Evolutionary conservation across 1,284 basidiomycete genomes (phyloP).

Genomic region (Cryptococcus sp.): DNA sequence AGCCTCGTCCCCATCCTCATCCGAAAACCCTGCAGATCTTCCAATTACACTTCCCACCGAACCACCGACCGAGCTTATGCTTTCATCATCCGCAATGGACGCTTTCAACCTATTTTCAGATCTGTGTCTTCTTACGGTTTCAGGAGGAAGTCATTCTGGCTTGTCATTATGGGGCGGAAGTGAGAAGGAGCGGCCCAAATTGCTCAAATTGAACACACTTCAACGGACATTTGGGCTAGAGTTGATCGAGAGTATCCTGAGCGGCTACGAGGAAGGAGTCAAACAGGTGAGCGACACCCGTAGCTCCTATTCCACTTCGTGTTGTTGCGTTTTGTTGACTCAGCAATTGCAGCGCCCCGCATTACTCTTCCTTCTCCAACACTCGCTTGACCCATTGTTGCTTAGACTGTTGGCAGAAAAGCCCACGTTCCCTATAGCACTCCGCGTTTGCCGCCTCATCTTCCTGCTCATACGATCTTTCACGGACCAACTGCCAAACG

Average conservation of each 20-base stretch:
- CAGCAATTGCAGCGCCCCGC: conserved; percentile 68
- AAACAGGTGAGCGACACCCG: conserved; percentile 61
- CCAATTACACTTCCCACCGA: conserved; percentile 58
- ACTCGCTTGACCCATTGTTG: conserved; percentile 86
- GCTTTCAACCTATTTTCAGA: conserved; percentile 88
- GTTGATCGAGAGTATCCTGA: conserved; percentile 92
- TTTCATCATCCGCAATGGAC: conserved; percentile 81
- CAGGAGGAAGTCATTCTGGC: conserved; percentile 16
- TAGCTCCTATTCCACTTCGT: neutral
- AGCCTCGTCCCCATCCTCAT: conserved; percentile 7
- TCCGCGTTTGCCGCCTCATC: conserved; percentile 88
- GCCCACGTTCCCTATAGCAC: conserved; percentile 79
- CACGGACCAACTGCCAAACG: conserved; percentile 71
- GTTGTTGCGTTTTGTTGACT: neutral
- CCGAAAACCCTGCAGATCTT: conserved; percentile 10
- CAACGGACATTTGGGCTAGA: conserved; percentile 94
- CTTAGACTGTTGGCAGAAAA: conserved; percentile 81
- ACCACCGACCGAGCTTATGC: conserved; percentile 54
- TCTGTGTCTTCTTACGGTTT: conserved; percentile 75
- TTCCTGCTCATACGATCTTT: conserved; percentile 93
- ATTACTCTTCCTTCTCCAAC: conserved; percentile 76
- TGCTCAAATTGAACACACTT: conserved; percentile 79
- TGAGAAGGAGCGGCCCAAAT: conserved; percentile 68
- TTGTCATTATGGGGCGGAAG: conserved; percentile 36
- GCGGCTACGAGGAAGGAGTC: conserved; percentile 88